Evolutionary conservation across 805 yeast genomes (phyloP), one percentile per base, ranked within the genome.

Genomic region (Saccharomycopsis olivae): DNA sequence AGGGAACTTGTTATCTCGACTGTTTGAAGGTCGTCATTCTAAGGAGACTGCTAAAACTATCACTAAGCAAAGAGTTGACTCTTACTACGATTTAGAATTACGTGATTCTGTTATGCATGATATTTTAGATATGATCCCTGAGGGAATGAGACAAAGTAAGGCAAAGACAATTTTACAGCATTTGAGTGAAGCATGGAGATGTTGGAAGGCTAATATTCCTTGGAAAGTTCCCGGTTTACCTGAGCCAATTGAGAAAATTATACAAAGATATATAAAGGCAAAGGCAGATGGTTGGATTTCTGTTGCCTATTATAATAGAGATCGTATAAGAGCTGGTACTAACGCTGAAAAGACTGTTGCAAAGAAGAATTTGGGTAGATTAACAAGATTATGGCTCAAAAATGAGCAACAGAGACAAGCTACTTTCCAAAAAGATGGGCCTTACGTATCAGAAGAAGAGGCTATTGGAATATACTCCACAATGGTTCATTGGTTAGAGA

Each of bases 221-320:
- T 92, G 97, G 97, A 78, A 85, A 50, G 97, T 92, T 13, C 95
- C 95, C 1, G 97, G 97, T 0, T 65, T 92, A 60, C 98, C 99
- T 2, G 81, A 72, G 39, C 96, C 96, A 0, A 74, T 92, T 19
- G 92, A 78, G 49, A 73, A 75, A 33, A 84, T 92, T 29, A 88
- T 92, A 46, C 80, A 84, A 53, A 72, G 95, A 33, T 92, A 92
- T 53, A 78, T 92, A 36, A 80, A 86, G 53, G 95, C 96, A 1
- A 89, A 92, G 56, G 96, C 97, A 2, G 96, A 89, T 51, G 94
- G 95, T 5, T 92, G 97, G 97, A 71, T 86, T 10, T 78, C 92
- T 1, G 88, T 85, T 13, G 95, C 98, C 1, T 95, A 89, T 53
- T 78, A 79, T 52, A 92, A 89, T 54, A 69, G 99, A 49, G 96